Conservation (phyloP, 306 rosid species). For the Luffa acutangula region DNA sequence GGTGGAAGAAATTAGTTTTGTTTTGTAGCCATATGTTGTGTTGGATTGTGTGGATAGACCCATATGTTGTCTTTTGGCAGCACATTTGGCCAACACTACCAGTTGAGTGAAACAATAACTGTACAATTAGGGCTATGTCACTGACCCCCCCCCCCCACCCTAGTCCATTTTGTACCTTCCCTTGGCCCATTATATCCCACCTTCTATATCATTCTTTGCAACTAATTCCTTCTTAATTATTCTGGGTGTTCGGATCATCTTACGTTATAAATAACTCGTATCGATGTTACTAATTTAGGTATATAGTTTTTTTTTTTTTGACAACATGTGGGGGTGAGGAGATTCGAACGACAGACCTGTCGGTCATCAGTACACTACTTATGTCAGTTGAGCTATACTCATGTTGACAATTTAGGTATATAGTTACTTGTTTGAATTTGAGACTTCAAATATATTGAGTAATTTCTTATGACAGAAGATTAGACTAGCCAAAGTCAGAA, state of each 20-base stretch:
- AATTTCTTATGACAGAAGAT: too few species aligned
- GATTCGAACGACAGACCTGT: too few species aligned
- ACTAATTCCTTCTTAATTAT: neutral
- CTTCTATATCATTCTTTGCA: neutral
- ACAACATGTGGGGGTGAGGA: too few species aligned
- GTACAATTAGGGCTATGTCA: neutral
- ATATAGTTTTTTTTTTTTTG: too few species aligned
- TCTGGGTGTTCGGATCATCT: neutral
- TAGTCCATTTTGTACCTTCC: neutral
- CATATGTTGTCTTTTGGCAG: neutral
- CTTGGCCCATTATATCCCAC: neutral
- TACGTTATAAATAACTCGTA: too few species aligned
- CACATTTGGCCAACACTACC: slow-evolving; percentile 7
- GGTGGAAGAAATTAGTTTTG: neutral
- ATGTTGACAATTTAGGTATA: too few species aligned
- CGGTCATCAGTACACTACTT: too few species aligned
- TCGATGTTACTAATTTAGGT: too few species aligned
- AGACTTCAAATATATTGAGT: too few species aligned
- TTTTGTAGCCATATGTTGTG: neutral
- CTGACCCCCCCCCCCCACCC: neutral
- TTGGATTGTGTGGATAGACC: neutral
- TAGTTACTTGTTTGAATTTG: too few species aligned
- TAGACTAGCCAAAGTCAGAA: too few species aligned
- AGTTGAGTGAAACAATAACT: neutral
- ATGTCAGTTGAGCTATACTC: too few species aligned